Evolutionary conservation across 2,329 filamentous ascomycete genomes (phyloP), one percentile per base, ranked within the genome.

Genomic region (Oidium heveae): DNA sequence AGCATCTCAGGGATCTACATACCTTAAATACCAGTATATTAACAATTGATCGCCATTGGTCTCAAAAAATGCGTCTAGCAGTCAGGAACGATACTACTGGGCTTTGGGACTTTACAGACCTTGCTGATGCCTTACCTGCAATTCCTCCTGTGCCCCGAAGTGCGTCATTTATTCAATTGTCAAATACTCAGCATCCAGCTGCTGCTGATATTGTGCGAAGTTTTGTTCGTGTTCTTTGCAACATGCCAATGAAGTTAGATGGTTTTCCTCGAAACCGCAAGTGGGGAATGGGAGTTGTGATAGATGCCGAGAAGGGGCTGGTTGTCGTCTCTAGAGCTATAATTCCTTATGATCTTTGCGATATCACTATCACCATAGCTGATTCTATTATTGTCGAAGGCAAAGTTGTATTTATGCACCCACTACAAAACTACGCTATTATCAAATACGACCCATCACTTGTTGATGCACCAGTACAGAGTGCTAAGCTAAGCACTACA

Each of bases 211-310:
- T 98, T 58, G 85, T 98, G 41, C 82, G 85, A 60, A 95, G 88
- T 65, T 96, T 98, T 65, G 89, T 98, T 28, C 83, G 91, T 41
- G 84, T 98, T 55, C 82, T 85, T 59, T 94, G 88, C 62, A 84
- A 82, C 24, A 89, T 98, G 82, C 91, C 91, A 0, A 72, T 98
- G 58, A 96, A 96, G 72, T 75, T 98, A 10, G 91, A 98, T 66
- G 91, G 91, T n/a, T 98, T 94, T 66, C 93, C 91, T 6, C 86
- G 91, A 66, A 86, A 91, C 60, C 77, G 87, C 52, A 91, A 94
- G 69, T 91, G 87, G 70, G 91, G 91, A 0, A 95, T 94, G 73
- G 91, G 91, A 41, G 71, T 98, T 39, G 89, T 98, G n/a, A 85
- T 98, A 58, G 91, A 98, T 68, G 91, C 93, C 0, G 86, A 93